These are phyloP conservation scores for Fusarium sp. DNA, from an alignment of 2,329 filamentous ascomycete genomes.

Conservation along the genomic window DNA sequence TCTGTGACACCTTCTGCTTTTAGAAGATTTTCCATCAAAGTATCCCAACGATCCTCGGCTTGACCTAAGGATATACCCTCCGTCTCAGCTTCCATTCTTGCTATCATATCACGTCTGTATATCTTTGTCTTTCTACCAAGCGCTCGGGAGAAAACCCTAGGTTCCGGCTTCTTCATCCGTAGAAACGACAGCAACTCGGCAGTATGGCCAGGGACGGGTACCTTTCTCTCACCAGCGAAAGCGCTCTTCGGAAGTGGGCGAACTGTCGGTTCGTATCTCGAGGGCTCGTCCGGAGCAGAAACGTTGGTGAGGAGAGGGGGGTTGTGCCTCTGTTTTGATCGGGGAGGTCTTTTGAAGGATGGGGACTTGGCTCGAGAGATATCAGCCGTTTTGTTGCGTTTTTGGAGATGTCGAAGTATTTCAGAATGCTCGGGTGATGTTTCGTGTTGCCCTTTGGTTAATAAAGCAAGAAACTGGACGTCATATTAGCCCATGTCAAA, in stretches of 20 bases:
- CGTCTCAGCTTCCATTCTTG: slow-evolving; percentile 57
- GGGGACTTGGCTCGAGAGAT: slow-evolving; percentile 38
- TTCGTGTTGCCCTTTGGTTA: slow-evolving; percentile 56
- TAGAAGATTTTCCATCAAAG: slow-evolving; percentile 51
- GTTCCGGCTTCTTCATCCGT: slow-evolving; percentile 75
- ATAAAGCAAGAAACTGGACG: slow-evolving; percentile 58
- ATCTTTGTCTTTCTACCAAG: slow-evolving; percentile 65
- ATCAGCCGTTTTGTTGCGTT: slow-evolving; percentile 42
- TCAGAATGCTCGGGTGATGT: slow-evolving; percentile 57
- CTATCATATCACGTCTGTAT: slow-evolving; percentile 59
- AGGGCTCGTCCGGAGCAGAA: slow-evolving; percentile 54
- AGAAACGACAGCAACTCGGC: slow-evolving; percentile 73
- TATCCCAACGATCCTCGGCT: slow-evolving; percentile 66
- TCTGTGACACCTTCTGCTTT: slow-evolving; percentile 27
- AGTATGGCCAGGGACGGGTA: slow-evolving; percentile 69
- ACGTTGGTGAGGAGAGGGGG: slow-evolving; percentile 53
- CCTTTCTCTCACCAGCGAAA: slow-evolving; percentile 57
- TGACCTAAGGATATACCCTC: slow-evolving; percentile 50
- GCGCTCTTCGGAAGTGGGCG: slow-evolving; percentile 63
- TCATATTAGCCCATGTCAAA: slow-evolving; percentile 10
- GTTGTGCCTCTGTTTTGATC: slow-evolving; percentile 31
- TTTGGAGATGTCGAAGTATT: slow-evolving; percentile 58
- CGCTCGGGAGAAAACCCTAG: slow-evolving; percentile 68
- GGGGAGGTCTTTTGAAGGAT: slow-evolving; percentile 7
- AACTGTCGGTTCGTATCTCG: slow-evolving; percentile 62